Conservation (phyloP, 164 flowering plant genomes). For the Tinospora cordifolia region DNA sequence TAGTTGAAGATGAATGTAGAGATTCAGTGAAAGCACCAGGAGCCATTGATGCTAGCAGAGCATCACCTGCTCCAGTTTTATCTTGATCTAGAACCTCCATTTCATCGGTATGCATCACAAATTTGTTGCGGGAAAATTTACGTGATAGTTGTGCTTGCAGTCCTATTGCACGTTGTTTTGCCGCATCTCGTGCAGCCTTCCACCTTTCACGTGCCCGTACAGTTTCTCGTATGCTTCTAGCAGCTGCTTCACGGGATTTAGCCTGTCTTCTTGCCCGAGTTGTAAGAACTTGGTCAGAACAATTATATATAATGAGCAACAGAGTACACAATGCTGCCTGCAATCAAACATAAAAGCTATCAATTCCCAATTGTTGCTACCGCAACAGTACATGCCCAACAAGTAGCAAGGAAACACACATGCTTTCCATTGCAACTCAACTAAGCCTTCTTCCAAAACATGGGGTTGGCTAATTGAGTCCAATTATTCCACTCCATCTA, state of each 20-base stretch:
- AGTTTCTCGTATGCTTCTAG: constrained; percentile 79
- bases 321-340: constrained; percentile 65
- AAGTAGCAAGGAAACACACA: constrained; percentile 1
- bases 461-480: no score
- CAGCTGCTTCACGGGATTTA: constrained; percentile 84
- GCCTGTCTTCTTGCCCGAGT: constrained; percentile 77
- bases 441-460: no score
- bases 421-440: not conserved
- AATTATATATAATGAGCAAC: constrained; percentile 75
- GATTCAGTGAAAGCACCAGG: constrained; percentile 24
- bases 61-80: constrained; percentile 46
- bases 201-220: constrained; percentile 91
- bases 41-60: constrained; percentile 38
- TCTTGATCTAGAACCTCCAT: constrained; percentile 29
- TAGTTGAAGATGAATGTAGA: constrained; percentile 22
- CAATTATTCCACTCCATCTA: no score
- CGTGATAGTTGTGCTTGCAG: constrained; percentile 72
- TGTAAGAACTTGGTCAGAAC: constrained; percentile 91
- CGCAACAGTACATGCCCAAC: not conserved
- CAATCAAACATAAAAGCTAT: constrained; percentile 18
- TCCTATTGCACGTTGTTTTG: constrained; percentile 66
- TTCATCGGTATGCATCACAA: constrained; percentile 27
- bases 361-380: not conserved
- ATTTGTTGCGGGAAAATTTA: constrained; percentile 72
- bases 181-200: constrained; percentile 78